These are phyloP conservation scores for Pseudoscleropodium purum DNA, from an alignment of 225 moss, liverwort and hornwort species.

Conservation along the genomic window DNA sequence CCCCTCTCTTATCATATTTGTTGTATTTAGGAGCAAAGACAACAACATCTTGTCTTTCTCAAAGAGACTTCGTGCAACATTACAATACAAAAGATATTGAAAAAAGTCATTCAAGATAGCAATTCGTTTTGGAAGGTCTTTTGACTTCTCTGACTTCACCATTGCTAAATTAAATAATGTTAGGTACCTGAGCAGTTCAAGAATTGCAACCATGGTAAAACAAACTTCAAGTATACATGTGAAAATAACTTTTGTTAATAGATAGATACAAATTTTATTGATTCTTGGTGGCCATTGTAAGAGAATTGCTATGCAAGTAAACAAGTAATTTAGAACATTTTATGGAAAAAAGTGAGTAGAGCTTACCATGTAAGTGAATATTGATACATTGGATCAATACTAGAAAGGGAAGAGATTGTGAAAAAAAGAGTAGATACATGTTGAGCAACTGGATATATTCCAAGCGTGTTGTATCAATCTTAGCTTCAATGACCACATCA, in stretches of 20 bases:
- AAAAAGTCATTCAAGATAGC: conserved; percentile 43
- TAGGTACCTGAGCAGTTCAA: conserved; percentile 32
- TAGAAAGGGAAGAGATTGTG: conserved; percentile 51
- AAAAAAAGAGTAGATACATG: conserved; percentile 72
- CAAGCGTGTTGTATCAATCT: conserved; percentile 67
- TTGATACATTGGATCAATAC: conserved; percentile 85
- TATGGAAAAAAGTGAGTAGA: background rate
- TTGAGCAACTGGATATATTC: conserved; percentile 64
- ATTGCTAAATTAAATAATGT: conserved; percentile 48
- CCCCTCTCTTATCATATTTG: conserved; percentile 33
- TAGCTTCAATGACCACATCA: conserved; percentile 59
- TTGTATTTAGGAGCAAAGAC: conserved; percentile 52
- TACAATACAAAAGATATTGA: conserved; percentile 61
- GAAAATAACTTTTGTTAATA: fast-evolving
- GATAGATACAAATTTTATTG: background rate
- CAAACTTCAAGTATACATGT: background rate
- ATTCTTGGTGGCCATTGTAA: background rate
- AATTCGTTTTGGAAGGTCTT: conserved; percentile 31
- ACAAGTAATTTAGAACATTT: background rate
- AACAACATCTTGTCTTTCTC: conserved; percentile 79
- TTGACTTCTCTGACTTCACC: conserved; percentile 50
- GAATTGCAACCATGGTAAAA: background rate
- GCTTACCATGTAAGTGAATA: conserved; percentile 70
- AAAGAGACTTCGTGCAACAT: conserved; percentile 59
- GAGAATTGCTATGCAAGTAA: too few relatives aligned